These are phyloP conservation scores for Cladosporium sp. DNA, from an alignment of 2,329 filamentous ascomycete species.

Conservation along the genomic window DNA sequence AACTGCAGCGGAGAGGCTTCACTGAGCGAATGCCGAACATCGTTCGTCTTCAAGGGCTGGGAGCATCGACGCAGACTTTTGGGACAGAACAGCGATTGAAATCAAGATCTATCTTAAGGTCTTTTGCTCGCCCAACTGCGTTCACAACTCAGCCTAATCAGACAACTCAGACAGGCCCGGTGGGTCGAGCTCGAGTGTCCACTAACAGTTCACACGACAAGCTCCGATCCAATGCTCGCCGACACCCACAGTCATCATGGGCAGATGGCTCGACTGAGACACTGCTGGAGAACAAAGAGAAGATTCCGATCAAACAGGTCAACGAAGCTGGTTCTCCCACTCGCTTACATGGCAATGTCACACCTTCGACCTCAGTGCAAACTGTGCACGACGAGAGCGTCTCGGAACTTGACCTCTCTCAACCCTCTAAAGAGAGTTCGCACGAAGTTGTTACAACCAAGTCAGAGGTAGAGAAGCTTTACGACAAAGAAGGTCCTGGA, in stretches of 20 bases:
- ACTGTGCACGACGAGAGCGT: no score
- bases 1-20: slow-evolving; percentile 3
- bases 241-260: not conserved
- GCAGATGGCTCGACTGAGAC: not conserved
- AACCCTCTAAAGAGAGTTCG: no score
- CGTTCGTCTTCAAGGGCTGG: not conserved
- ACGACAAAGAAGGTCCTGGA: no score
- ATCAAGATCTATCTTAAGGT: no score
- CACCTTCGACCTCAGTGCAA: no score
- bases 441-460: no score
- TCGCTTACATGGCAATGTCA: not conserved
- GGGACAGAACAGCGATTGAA: no score
- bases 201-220: not conserved
- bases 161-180: not conserved
- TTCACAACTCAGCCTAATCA: no score
- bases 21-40: not conserved
- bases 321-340: not conserved
- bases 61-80: no score
- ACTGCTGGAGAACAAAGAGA: not conserved
- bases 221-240: not conserved
- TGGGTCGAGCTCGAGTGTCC: not conserved
- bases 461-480: no score
- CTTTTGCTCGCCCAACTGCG: no score
- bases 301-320: not conserved
- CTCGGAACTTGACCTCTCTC: no score